Conservation (phyloP, 1,284 basidiomycete genomes). For the Sporisorium sorghi region DNA sequence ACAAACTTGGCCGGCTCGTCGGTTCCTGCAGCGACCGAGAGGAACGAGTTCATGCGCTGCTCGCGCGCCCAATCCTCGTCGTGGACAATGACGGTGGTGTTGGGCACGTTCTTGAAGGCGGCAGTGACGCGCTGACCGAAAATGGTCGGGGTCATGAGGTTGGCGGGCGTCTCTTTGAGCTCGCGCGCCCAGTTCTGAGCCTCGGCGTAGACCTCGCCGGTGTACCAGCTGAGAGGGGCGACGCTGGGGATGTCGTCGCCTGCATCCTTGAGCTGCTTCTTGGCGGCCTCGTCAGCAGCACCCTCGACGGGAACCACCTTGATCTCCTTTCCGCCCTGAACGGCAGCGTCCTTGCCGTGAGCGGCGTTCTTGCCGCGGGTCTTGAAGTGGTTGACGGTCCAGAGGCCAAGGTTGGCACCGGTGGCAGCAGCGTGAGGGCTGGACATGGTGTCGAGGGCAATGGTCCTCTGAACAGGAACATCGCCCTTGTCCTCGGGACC, state of each 20-base stretch:
- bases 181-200: conserved; percentile 88
- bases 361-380: conserved; percentile 59
- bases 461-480: conserved; percentile 40
- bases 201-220: conserved; percentile 75
- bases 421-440: conserved; percentile 65
- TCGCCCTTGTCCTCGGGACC: conserved; percentile 49
- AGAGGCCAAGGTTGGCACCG: conserved; percentile 64
- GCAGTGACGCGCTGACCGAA: conserved; percentile 80
- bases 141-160: conserved; percentile 73
- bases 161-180: conserved; percentile 86
- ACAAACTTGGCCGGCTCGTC: conserved; percentile 86
- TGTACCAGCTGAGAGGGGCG: conserved; percentile 65
- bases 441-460: conserved; percentile 60
- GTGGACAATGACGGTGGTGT: conserved; percentile 79
- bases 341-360: conserved; percentile 47
- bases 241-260: conserved; percentile 57
- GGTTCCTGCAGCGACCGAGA: conserved; percentile 86
- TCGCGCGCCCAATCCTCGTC: conserved; percentile 87
- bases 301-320: conserved; percentile 53
- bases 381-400: conserved; percentile 67
- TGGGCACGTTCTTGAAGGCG: conserved; percentile 77
- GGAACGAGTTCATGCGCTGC: conserved; percentile 87
- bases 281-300: conserved; percentile 48
- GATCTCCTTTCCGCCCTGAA: conserved; percentile 64
- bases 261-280: conserved; percentile 61